These are phyloP conservation scores for Lentinula sp. DNA, from an alignment of 768 basidiomycete genomes.

Conservation along the genomic window DNA sequence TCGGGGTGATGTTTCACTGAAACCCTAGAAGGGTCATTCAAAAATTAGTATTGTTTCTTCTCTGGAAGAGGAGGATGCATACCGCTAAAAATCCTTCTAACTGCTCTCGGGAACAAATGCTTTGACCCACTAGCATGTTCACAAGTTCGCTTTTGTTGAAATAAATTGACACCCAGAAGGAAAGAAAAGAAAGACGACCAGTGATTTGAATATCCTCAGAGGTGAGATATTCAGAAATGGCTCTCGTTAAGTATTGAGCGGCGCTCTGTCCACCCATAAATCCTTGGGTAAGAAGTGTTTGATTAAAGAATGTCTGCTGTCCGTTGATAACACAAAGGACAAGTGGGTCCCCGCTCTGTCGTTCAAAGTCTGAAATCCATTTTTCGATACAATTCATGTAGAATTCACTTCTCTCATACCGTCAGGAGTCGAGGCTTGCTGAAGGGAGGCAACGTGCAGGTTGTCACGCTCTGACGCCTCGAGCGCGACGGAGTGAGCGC, in stretches of 20 bases:
- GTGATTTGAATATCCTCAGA: slow-evolving; percentile 55
- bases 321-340: slow-evolving; percentile 75
- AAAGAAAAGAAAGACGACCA: slow-evolving; percentile 64
- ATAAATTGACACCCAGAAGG: slow-evolving; percentile 73
- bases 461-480: slow-evolving; percentile 65
- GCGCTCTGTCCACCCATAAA: slow-evolving; percentile 59
- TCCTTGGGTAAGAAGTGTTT: slow-evolving; percentile 53
- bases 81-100: slow-evolving; percentile 62
- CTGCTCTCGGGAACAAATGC: slow-evolving; percentile 57
- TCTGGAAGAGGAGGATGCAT: slow-evolving; percentile 9
- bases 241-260: slow-evolving; percentile 61
- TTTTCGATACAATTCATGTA: not conserved
- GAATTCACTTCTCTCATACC: slow-evolving; percentile 32
- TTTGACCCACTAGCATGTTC: slow-evolving; percentile 42
- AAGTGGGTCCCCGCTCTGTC: slow-evolving; percentile 56
- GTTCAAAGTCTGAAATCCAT: not conserved
- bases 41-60: not conserved
- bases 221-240: slow-evolving; percentile 62
- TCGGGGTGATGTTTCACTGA: slow-evolving; percentile 68
- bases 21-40: slow-evolving; percentile 34
- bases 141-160: slow-evolving; percentile 56
- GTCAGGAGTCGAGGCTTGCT: slow-evolving; percentile 58
- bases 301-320: slow-evolving; percentile 61
- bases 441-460: slow-evolving; percentile 57
- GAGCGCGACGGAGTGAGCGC: slow-evolving; percentile 56